phyloP scores from a whole-genome alignment of 2,329 filamentous ascomycete genomes.

The Cyphellophora europaea region DNA sequence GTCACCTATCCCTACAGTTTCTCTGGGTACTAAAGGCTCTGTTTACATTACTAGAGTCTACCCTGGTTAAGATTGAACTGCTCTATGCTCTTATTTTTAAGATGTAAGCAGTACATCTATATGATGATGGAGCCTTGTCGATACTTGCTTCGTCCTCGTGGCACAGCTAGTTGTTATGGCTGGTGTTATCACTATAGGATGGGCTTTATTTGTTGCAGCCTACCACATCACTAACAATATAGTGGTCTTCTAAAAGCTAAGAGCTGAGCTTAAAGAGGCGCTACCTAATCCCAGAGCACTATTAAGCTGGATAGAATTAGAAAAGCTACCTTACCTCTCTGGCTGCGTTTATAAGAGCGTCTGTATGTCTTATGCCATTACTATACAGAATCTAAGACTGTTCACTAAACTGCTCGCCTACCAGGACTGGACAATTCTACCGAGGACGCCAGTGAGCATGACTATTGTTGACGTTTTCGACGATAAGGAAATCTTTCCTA shows the following conservation, averaged over 20 bases:
- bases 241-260: slow-evolving; percentile 15
- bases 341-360: slow-evolving; percentile 25
- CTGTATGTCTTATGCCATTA: slow-evolving; percentile 31
- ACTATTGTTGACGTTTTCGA: slow-evolving; percentile 26
- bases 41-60: slow-evolving; percentile 6
- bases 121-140: too few relatives aligned
- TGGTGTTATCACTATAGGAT: slow-evolving; percentile 21
- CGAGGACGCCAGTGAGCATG: slow-evolving; percentile 28
- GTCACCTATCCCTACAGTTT: slow-evolving; percentile 16
- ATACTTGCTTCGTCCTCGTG: slow-evolving; percentile 21
- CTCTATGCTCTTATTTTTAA: too few relatives aligned
- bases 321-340: slow-evolving; percentile 28
- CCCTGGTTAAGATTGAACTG: too few relatives aligned
- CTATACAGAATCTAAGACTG: slow-evolving; percentile 22
- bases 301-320: slow-evolving; percentile 22
- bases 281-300: slow-evolving; percentile 20
- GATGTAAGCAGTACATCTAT: too few relatives aligned
- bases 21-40: slow-evolving; percentile 15
- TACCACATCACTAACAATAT: slow-evolving; percentile 21
- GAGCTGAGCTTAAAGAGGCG: slow-evolving; percentile 21
- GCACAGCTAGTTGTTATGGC: slow-evolving; percentile 21
- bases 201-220: slow-evolving; percentile 17
- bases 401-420: slow-evolving; percentile 24
- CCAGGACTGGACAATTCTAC: slow-evolving; percentile 23
- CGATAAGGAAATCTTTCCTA: slow-evolving; percentile 27